Conservation (phyloP, 2,329 filamentous ascomycete genomes). For the Xylaria sp. region DNA sequence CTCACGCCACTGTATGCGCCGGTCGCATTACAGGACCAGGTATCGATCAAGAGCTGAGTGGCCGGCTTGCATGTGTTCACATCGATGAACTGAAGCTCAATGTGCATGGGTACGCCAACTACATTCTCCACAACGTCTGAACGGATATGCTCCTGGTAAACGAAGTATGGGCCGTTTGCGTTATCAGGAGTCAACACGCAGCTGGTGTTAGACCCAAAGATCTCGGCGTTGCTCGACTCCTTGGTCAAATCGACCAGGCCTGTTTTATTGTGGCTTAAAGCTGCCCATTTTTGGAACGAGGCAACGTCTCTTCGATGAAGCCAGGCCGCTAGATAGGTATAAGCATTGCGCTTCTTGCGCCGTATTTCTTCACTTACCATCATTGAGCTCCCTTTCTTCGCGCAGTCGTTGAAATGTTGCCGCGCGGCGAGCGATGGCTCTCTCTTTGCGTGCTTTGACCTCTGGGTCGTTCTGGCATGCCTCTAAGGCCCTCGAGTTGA, state of each 20-base stretch:
- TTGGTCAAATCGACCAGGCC: constrained; percentile 47
- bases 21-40: constrained; percentile 60
- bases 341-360: not conserved
- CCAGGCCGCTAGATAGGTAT: constrained; percentile 39
- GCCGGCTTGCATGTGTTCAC: constrained; percentile 57
- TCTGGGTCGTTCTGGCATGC: constrained; percentile 54
- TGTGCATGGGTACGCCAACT: constrained; percentile 55
- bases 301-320: constrained; percentile 52
- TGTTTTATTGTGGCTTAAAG: constrained; percentile 54
- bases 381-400: constrained; percentile 47
- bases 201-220: constrained; percentile 57
- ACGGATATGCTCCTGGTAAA: constrained; percentile 56
- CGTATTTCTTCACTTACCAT: constrained; percentile 41
- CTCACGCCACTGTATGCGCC: constrained; percentile 56
- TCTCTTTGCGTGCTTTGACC: constrained; percentile 53
- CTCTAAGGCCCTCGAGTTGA: constrained; percentile 51
- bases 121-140: constrained; percentile 54
- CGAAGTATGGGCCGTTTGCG: constrained; percentile 59
- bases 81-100: constrained; percentile 60
- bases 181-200: constrained; percentile 57
- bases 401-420: constrained; percentile 54
- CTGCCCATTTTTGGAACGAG: constrained; percentile 53
- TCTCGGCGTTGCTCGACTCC: constrained; percentile 47
- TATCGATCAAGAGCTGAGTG: constrained; percentile 54
- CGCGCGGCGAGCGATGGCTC: constrained; percentile 54